Conservation (phyloP, 768 basidiomycete species). For the Pleurotus pulmonarius region DNA sequence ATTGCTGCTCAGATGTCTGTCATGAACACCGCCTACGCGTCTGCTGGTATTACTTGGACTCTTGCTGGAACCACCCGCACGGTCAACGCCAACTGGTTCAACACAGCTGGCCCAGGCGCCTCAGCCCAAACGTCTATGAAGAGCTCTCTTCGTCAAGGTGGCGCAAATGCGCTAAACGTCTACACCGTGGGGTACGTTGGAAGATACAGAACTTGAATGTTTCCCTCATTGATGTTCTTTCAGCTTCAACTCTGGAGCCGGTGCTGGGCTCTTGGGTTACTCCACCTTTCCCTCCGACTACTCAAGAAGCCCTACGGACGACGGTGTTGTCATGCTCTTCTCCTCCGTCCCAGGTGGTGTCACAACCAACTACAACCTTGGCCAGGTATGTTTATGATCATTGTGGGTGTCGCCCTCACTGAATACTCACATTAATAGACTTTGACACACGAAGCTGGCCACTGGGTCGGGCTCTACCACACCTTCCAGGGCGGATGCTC, state of each 20-base stretch:
- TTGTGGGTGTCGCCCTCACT: conserved; percentile 14
- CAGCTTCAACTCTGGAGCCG: conserved; percentile 34
- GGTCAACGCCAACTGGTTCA: conserved; percentile 45
- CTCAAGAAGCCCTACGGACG: conserved; percentile 34
- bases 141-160: conserved; percentile 37
- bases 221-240: neutral
- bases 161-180: conserved; percentile 38
- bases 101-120: conserved; percentile 30
- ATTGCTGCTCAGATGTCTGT: conserved; percentile 31
- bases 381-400: conserved; percentile 21
- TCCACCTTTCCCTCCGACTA: conserved; percentile 49
- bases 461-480: conserved; percentile 59
- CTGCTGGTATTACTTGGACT: conserved; percentile 31
- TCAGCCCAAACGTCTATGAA: conserved; percentile 46
- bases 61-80: conserved; percentile 41
- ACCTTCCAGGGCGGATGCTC: conserved; percentile 53
- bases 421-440: conserved; percentile 25
- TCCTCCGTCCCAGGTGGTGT: conserved; percentile 42
- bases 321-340: conserved; percentile 43
- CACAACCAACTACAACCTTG: conserved; percentile 37
- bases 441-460: conserved; percentile 55
- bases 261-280: conserved; percentile 47
- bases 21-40: conserved; percentile 39
- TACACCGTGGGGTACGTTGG: conserved; percentile 46
- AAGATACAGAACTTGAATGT: neutral